Evolutionary conservation across 176 grass and related monocot species (phyloP).

Genomic region (Oryza officinalis): DNA sequence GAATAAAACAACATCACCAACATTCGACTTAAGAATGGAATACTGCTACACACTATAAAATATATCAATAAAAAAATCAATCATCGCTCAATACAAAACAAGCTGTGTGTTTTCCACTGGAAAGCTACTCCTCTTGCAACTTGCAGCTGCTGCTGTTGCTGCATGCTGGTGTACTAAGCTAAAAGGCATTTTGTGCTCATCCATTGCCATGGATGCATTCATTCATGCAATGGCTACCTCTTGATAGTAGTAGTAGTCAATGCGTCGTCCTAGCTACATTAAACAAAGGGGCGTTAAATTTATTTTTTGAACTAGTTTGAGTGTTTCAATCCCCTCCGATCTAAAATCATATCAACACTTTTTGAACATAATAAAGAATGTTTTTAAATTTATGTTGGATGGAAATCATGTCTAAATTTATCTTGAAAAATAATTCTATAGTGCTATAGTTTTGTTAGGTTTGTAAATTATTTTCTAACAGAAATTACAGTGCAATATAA

Average conservation of each 20-base stretch:
- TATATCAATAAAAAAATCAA: too few relatives aligned
- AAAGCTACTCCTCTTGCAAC: neutral
- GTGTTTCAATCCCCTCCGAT: neutral
- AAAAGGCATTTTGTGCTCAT: constrained; percentile 14
- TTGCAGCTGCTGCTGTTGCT: neutral
- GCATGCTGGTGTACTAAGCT: too few relatives aligned
- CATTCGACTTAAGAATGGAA: too few relatives aligned
- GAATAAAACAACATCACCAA: too few relatives aligned
- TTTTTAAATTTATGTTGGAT: neutral
- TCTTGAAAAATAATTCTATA: neutral
- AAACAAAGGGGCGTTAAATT: neutral
- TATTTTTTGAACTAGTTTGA: neutral
- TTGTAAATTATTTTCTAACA: neutral
- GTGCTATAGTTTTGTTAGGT: neutral
- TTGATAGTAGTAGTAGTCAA: neutral
- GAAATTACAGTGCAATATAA: neutral
- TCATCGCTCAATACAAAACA: too few relatives aligned
- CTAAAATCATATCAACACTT: neutral
- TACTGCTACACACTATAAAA: too few relatives aligned
- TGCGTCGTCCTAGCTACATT: neutral
- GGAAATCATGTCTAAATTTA: too few relatives aligned
- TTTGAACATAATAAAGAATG: neutral
- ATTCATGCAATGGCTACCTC: neutral
- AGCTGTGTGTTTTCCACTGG: neutral
- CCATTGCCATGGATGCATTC: neutral